Base-by-base conservation (phyloP, 2,329 filamentous ascomycete genomes). In the Fusarium subtropicale region DNA sequence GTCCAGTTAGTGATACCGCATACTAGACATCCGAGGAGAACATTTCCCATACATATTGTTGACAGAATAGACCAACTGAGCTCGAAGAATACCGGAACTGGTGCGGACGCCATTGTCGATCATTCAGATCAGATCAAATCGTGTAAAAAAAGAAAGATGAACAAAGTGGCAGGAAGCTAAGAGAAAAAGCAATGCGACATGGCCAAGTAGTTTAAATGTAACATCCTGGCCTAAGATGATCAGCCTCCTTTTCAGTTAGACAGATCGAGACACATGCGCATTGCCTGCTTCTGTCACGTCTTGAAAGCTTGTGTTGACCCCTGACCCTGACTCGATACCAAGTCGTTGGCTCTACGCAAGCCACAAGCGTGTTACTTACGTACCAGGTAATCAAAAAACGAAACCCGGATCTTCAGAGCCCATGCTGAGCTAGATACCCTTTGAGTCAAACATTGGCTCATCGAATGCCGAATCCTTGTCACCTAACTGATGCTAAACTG, bases 51-150 rank as follows among this genome's bases (percentile, higher is more conserved):
- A 31, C 81, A 80, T 52, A 83, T 78, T 31, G 78, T 80, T 64
- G 78, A 81, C 24, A 84, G 75, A 13, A 83, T 81, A 5, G 79
- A 76, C 81, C 81, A 82, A 56, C 80, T 79, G 34, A 79, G 67
- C 68, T 82, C 81, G 48, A 78, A 82, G 60, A 81, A 82, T 24
- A 77, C 66, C 4, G 62, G 45, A 18, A 64, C 60, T 13, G 57
- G 20, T 41, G 46, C 39, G 6, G 45, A 20, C 26, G 62, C 62
- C 62, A 65, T 65, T 54, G 36, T 65, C 16, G 46, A 60, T 39
- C 41, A 38, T 4, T 39, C 7, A 31, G n/a, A 46, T 39, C 7
- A 31, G n/a, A 46, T 46, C 28, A 46, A 22, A 31, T 31, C 8
- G 26, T n/a, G 34, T 28, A 30, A 13, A 7, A 45, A 64, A 15